These are phyloP conservation scores for Vanderwaltozyma tropicalis DNA, from an alignment of 805 yeast species.

Conservation along the genomic window DNA sequence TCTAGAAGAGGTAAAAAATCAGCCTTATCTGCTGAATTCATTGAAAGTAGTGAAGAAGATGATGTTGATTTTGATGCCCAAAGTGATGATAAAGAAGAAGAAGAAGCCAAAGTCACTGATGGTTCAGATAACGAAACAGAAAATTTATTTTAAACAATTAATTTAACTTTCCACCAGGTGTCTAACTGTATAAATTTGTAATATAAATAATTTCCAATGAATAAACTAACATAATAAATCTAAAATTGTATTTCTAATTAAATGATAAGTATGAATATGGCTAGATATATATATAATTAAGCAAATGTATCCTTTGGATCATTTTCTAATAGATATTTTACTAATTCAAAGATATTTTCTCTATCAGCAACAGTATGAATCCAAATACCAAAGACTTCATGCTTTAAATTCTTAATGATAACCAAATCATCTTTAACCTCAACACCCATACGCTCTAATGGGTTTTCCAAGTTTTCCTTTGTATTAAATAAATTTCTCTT, in stretches of 20 bases:
- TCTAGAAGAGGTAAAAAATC: constrained; percentile 18
- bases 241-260: too few species aligned
- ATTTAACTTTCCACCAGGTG: neutral
- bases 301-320: constrained; percentile 28
- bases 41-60: constrained; percentile 37
- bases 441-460: constrained; percentile 43
- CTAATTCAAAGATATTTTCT: constrained; percentile 42
- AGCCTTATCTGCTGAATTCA: constrained; percentile 30
- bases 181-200: neutral
- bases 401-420: constrained; percentile 55
- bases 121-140: constrained; percentile 9
- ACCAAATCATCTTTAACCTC: constrained; percentile 62
- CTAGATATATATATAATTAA: constrained; percentile 2
- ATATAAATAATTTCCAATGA: too few species aligned
- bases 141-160: constrained; percentile 10
- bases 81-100: constrained; percentile 12
- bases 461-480: constrained; percentile 18
- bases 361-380: constrained; percentile 61
- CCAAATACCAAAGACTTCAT: constrained; percentile 73
- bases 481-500: constrained; percentile 31
- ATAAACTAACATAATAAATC: too few species aligned
- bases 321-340: constrained; percentile 27
- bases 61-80: constrained; percentile 10
- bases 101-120: constrained; percentile 10
- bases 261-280: too few species aligned